Evolutionary conservation across 306 rosid species (phyloP), one percentile per base, ranked within the genome.

Genomic region (Biancaea sappan): DNA sequence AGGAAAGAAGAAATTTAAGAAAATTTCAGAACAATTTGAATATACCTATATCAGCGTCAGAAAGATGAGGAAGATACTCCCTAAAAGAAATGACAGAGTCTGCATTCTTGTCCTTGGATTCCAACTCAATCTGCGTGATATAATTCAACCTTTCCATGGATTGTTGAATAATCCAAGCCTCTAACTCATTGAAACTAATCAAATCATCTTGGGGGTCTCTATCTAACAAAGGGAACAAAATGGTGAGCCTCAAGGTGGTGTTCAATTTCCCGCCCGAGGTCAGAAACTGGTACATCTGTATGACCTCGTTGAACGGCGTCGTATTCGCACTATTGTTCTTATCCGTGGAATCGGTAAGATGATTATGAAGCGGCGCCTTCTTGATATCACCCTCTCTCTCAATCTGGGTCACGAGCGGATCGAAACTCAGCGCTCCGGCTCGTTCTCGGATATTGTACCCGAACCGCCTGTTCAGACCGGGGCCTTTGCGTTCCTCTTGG

Each of bases 161-260:
- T 70, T 77, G 84, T 8, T 80, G 67, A 11, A 71, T 62, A 58
- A 83, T 56, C 96, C 98, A 89, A 53, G 67, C 76, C 66, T 65
- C 64, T 25, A 91, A 71, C 83, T 91, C 96, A 12, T 80, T 52
- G 47, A 71, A 79, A 79, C 35, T 75, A 50, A 93, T 57, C 8
- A 43, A 56, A 5, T 89, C 86, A 70, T 93, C 93, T 53, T 77
- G 60, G 0, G 96, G 89, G 15, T 82, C 81, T 48, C 74, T 73
- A 66, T 91, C 98, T 62, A 93, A 51, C 71, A 84, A 59, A 28
- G 98, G 97, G 76, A 91, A 91, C 83, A 93, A 58, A 44, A 79
- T 79, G 16, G 78, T 14, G 74, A 91, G 38, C 84, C 98, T 84
- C 76, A 80, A 71, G 3, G 98, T 85, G 5, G 90, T 77, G 53